phyloP scores from a whole-genome alignment of 176 grass and related monocot species.

The Poa pratensis region DNA sequence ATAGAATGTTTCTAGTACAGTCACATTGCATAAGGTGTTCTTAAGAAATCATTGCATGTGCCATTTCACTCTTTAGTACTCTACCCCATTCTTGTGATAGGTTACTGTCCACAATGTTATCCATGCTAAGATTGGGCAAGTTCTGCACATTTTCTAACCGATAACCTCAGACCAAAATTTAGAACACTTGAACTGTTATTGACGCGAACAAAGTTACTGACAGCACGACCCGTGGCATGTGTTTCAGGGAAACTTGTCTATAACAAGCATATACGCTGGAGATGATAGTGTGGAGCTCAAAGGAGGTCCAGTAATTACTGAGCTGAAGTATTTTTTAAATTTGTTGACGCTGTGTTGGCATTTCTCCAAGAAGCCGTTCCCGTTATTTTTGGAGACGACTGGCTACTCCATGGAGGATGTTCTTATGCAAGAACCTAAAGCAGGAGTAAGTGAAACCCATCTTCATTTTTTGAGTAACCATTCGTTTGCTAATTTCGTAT shows the following conservation, averaged over 20 bases:
- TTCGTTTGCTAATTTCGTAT: conserved; percentile 28
- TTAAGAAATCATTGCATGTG: background rate
- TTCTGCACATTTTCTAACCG: background rate
- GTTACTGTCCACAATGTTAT: conserved; percentile 6
- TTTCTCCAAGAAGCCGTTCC: conserved; percentile 98
- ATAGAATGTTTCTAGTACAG: background rate
- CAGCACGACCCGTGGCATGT: conserved; percentile 28
- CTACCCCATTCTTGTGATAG: background rate
- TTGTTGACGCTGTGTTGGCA: conserved; percentile 96
- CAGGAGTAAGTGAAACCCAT: conserved; percentile 75
- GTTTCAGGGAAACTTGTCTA: conserved; percentile 87
- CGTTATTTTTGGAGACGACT: conserved; percentile 83
- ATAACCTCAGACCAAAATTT: background rate
- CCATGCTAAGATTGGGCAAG: background rate
- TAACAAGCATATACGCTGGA: conserved; percentile 90
- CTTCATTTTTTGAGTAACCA: conserved; percentile 34
- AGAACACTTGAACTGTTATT: background rate
- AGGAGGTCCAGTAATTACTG: conserved; percentile 76
- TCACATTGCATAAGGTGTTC: background rate
- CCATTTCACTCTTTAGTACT: background rate
- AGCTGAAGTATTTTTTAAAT: conserved; percentile 82
- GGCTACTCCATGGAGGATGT: conserved; percentile 77
- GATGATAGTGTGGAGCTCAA: conserved; percentile 80
- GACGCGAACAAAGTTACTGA: conserved; percentile 33
- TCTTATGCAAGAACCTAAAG: conserved; percentile 98